Evolutionary conservation across 2,329 filamentous ascomycete species (phyloP), one percentile per base, ranked within the genome.

Genomic region (Conoideocrella luteorostrata): DNA sequence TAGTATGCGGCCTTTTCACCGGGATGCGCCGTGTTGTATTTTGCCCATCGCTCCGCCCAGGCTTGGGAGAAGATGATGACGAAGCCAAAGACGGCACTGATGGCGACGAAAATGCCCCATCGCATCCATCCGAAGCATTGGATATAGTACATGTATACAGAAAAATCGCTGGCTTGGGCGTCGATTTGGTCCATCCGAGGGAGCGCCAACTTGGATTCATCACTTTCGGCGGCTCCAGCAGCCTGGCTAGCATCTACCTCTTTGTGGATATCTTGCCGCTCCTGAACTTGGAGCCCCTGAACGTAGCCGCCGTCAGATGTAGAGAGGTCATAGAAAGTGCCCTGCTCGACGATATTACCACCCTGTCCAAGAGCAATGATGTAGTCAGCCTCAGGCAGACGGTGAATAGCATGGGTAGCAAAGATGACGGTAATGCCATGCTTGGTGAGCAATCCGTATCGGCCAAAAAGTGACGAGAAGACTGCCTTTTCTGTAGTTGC

Each of bases 401-500:
- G 26, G 45, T 5, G 47, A 50, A 49, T 42, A 4, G 44, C 43
- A 11, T 49, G 54, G 23, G 51, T 46, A 7, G 47, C 47, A 24
- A 46, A 18, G 32, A 56, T 37, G 7, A 56, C 51, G 2, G 55
- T 57, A 9, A 49, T 45, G n/a, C 50, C 49, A 11, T 47, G 42
- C 2, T 52, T 34, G 1, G 52, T 39, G 2, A 60, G 33, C 0
- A 62, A 39, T 1, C 58, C 58, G 12, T 53, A 12, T 13, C 9
- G 41, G 1, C 56, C 54, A 5, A 62, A 44, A 1, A 61, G 36
- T 5, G 48, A 50, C n/a, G 49, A 20, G 39, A 59, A 54, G 4
- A 63, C 44, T 4, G 40, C 13, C 1, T 55, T 46, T 18, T 56
- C 52, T 3, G 60, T 59, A 13, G 52, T 46, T 2, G 53, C 47